These are phyloP conservation scores for Megacollybia marginata DNA, from an alignment of 768 basidiomycete genomes.

Conservation along the genomic window DNA sequence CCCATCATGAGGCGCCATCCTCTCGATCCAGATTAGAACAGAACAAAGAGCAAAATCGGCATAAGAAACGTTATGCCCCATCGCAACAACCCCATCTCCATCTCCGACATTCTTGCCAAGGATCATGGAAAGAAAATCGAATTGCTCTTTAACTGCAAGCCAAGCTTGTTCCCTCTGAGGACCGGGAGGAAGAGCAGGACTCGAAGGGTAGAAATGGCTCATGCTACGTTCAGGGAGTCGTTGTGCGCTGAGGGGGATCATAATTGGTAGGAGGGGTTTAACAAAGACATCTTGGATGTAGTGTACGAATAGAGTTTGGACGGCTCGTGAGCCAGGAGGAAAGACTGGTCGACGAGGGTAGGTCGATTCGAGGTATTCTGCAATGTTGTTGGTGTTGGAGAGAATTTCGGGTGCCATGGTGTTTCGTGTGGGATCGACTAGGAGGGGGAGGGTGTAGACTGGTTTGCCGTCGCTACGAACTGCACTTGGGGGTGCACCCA, in stretches of 20 bases:
- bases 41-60: slow-evolving; percentile 48
- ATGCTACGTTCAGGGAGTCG: slow-evolving; percentile 50
- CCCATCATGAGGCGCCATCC: slow-evolving; percentile 41
- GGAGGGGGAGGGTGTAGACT: slow-evolving; percentile 62
- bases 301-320: slow-evolving; percentile 65
- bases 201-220: slow-evolving; percentile 31
- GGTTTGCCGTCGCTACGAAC: slow-evolving; percentile 48
- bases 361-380: slow-evolving; percentile 61
- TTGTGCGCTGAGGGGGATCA: slow-evolving; percentile 62
- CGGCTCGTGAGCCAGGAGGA: slow-evolving; percentile 61
- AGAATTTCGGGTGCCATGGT: slow-evolving; percentile 41
- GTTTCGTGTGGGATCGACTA: slow-evolving; percentile 50
- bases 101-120: slow-evolving; percentile 40
- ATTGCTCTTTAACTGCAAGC: slow-evolving; percentile 37
- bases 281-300: slow-evolving; percentile 60
- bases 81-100: slow-evolving; percentile 36
- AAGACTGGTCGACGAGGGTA: slow-evolving; percentile 68
- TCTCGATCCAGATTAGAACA: slow-evolving; percentile 46
- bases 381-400: slow-evolving; percentile 54
- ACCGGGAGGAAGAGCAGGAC: slow-evolving; percentile 8
- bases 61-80: slow-evolving; percentile 43
- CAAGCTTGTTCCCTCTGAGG: slow-evolving; percentile 38
- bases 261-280: slow-evolving; percentile 60
- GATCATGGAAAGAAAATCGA: slow-evolving; percentile 34
- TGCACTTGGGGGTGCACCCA: slow-evolving; percentile 53